phyloP scores from a whole-genome alignment of 192 early-diverging fungal genomes.

The Dissophora ornata region DNA sequence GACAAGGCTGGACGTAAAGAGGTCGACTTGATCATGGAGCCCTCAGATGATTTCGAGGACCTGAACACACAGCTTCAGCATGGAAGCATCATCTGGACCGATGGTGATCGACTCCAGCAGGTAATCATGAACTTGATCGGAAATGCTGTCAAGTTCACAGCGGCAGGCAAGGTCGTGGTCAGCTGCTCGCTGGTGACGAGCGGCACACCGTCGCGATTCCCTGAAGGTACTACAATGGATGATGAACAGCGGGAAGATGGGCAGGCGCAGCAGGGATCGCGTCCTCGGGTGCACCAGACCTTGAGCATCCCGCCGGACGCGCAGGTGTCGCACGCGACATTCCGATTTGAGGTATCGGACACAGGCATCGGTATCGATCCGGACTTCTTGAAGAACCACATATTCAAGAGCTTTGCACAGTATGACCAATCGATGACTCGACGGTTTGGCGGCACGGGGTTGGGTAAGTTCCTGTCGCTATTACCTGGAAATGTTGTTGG shows the following conservation, averaged over 20 bases:
- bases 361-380: conserved; percentile 82
- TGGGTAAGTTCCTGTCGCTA: no score
- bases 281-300: conserved; percentile 7
- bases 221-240: background rate
- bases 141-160: conserved; percentile 68
- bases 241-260: background rate
- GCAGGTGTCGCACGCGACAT: conserved; percentile 25
- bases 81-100: conserved; percentile 29
- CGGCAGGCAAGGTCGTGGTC: conserved; percentile 46
- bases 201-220: background rate
- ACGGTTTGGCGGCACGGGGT: conserved; percentile 80
- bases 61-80: conserved; percentile 40
- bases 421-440: conserved; percentile 76
- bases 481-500: no score
- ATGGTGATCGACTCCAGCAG: conserved; percentile 46
- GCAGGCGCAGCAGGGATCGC: background rate
- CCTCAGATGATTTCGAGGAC: conserved; percentile 56
- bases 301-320: conserved; percentile 29
- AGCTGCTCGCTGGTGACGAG: conserved; percentile 10
- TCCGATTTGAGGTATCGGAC: conserved; percentile 73
- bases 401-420: conserved; percentile 81
- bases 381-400: conserved; percentile 66
- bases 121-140: conserved; percentile 64
- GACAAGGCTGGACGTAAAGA: conserved; percentile 52
- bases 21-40: conserved; percentile 63